Evolutionary conservation across 257 asterid species (phyloP).

Genomic region (Henckelia pumila): DNA sequence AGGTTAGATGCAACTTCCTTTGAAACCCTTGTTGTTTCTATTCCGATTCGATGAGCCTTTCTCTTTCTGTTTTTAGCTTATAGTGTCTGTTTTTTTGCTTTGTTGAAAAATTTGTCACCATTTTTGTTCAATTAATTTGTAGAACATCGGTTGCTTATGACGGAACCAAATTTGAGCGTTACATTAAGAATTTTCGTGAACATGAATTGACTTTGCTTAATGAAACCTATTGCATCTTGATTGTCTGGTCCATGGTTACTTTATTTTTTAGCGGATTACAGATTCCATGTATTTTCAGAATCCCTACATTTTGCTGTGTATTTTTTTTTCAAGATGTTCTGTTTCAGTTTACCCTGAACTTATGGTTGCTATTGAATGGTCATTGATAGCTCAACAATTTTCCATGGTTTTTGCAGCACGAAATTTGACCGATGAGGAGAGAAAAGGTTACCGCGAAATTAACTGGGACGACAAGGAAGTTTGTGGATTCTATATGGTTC

Average conservation of each 20-base stretch:
- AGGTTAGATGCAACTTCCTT: conserved; percentile 38
- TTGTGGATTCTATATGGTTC: conserved; percentile 86
- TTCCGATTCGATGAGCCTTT: conserved; percentile 5
- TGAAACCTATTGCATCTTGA: neutral
- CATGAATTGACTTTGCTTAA: conserved; percentile 1
- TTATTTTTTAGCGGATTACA: neutral
- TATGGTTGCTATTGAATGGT: conserved; percentile 3
- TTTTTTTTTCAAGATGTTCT: neutral
- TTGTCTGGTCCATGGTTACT: neutral
- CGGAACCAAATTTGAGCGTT: conserved; percentile 8
- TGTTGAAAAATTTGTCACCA: neutral
- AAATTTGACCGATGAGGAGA: conserved; percentile 90
- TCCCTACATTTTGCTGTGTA: neutral
- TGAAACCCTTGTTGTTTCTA: conserved; percentile 25
- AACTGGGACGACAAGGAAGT: conserved; percentile 97
- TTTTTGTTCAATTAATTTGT: conserved; percentile 21
- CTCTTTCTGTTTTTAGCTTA: neutral
- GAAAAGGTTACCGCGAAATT: conserved; percentile 76
- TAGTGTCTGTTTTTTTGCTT: neutral
- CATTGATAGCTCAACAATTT: neutral
- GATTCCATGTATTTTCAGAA: neutral
- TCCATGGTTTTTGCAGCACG: conserved; percentile 54
- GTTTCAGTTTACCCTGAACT: neutral
- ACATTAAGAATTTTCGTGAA: conserved; percentile 2
- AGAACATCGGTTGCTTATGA: conserved; percentile 6